Conservation (phyloP, 2,329 filamentous ascomycete species). For the Blastomyces percursus region DNA sequence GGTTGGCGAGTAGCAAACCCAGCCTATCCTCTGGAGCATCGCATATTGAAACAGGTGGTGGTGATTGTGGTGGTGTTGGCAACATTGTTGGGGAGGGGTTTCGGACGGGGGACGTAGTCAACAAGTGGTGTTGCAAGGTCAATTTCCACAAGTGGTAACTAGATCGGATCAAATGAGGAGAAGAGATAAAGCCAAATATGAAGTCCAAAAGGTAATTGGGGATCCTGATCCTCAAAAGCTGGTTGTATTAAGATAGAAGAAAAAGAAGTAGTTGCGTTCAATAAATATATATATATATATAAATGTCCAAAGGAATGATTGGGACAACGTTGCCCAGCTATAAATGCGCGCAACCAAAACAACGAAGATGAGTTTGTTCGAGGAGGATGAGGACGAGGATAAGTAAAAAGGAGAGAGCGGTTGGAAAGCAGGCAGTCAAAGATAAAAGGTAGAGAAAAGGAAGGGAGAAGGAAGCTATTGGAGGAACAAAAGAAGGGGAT, state of each 20-base stretch:
- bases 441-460: constrained; percentile 12
- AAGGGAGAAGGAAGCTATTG: constrained; percentile 9
- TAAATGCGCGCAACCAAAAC: constrained; percentile 10
- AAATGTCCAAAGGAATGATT: constrained; percentile 6
- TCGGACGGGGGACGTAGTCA: not conserved
- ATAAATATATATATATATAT: not conserved
- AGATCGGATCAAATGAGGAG: not conserved
- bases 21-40: constrained; percentile 70
- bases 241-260: not conserved
- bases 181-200: not conserved
- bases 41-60: constrained; percentile 37
- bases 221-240: constrained; percentile 6
- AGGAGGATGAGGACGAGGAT: not conserved
- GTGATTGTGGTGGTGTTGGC: constrained; percentile 37
- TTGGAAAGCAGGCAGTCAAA: constrained; percentile 37
- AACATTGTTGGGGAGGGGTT: constrained; percentile 32
- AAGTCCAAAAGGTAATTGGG: constrained; percentile 2
- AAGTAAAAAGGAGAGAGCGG: constrained; percentile 17
- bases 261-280: not conserved
- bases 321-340: not conserved
- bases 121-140: constrained; percentile 17
- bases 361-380: constrained; percentile 16
- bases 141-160: constrained; percentile 3
- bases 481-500: constrained; percentile 9
- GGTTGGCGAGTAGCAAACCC: constrained; percentile 70